Evolutionary conservation across 495 filamentous ascomycete species (phyloP), one percentile per base, ranked within the genome.

Genomic region (Penicillium maclennaniae): DNA sequence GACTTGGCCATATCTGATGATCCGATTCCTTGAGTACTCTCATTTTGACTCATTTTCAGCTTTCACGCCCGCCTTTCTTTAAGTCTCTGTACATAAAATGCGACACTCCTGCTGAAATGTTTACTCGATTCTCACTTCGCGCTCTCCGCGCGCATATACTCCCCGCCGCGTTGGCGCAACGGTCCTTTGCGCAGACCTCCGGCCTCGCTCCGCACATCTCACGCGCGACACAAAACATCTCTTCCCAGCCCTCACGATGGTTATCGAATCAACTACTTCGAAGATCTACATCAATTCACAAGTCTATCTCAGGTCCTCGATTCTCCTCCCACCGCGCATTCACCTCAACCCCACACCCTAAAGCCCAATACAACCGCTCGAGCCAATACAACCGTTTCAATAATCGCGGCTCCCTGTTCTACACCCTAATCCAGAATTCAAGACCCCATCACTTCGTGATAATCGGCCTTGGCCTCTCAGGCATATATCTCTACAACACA

Each of bases 401-500:
- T 1, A 20, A n/a, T 9, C 49, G 54, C 7, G 56, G 56, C 31
- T 48, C 68, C 4, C 20, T 65, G 1, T 17, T 63, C 8, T 27
- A 50, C 43, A 51, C 48, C 0, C 21, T 69, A 14, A 4, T 68
- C 38, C 34, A 51, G 20, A 45, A 55, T 40, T 58, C 62, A 3
- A 69, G 65, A 58, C 71, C 67, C 7, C 58, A 55, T 8, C 73
- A 70, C 46, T 69, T 67, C 19, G 58, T 77, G 10, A 25, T 69
- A 2, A 49, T 74, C 19, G 73, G 65, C 5, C 23, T 70, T 1
- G 58, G 59, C 0, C 45, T 67, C 20, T 62, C 64, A 0, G 70
- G 66, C 23, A 83, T 92, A 63, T 92, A 92, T 69, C 69, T 87
- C 42, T 77, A 73, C 61, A 86, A 95, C 59, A 71, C 87, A 10